phyloP scores from a whole-genome alignment of 768 basidiomycete genomes.

The Saitozyma podzolica region DNA sequence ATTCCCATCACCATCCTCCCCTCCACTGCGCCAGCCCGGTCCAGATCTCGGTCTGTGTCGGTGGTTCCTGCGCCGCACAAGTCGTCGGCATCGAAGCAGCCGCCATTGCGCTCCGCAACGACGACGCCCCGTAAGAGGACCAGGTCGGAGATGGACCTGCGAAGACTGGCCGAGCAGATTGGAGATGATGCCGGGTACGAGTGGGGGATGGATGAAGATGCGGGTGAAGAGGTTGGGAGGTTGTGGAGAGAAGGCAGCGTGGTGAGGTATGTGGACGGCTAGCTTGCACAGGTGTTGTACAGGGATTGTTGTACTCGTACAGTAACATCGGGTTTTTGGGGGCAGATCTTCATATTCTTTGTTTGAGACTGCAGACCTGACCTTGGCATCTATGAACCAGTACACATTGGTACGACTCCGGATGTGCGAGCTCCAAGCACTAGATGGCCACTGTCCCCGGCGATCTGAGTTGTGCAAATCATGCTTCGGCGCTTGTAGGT shows the following conservation, averaged over 20 bases:
- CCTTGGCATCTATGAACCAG: too few relatives aligned
- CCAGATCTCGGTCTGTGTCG: constrained; percentile 15
- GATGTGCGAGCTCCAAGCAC: too few relatives aligned
- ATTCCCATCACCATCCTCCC: background rate
- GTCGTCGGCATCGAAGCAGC: background rate
- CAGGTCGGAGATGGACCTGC: constrained; percentile 21
- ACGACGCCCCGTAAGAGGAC: constrained; percentile 5
- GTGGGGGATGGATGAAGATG: constrained; percentile 44
- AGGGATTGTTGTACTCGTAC: background rate
- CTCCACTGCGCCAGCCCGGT: constrained; percentile 6
- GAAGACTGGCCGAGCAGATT: constrained; percentile 16
- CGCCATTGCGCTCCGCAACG: background rate
- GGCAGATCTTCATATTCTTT: too few relatives aligned
- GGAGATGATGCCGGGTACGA: constrained; percentile 36
- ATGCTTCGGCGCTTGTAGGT: too few relatives aligned
- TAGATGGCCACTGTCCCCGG: too few relatives aligned
- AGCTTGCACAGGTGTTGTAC: background rate
- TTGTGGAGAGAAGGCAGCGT: constrained; percentile 36
- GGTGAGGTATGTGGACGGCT: constrained; percentile 15
- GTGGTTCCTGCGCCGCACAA: constrained; percentile 4
- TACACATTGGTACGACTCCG: too few relatives aligned
- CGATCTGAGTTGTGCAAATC: too few relatives aligned
- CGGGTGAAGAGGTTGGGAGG: constrained; percentile 29
- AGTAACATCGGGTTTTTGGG: too few relatives aligned
- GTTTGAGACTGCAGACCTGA: too few relatives aligned